phyloP scores from a whole-genome alignment of 192 early-diverging fungal genomes.

The Podila horticola region DNA sequence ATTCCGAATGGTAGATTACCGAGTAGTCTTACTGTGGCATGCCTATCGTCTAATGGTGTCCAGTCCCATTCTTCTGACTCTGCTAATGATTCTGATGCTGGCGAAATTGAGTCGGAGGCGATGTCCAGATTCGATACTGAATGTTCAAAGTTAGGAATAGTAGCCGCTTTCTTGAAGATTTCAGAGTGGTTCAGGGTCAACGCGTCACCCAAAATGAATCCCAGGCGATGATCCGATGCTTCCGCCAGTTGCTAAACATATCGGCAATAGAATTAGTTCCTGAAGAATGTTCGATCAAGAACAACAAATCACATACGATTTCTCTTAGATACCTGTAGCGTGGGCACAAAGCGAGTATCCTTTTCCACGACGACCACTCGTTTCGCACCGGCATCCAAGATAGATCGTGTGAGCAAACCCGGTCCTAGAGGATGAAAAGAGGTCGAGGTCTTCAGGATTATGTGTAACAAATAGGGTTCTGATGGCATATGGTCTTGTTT shows the following conservation, averaged over 20 bases:
- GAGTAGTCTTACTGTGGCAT: slow-evolving; percentile 65
- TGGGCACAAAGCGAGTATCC: slow-evolving; percentile 75
- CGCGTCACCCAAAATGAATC: slow-evolving; percentile 73
- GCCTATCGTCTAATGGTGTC: slow-evolving; percentile 10
- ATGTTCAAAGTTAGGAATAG: slow-evolving; percentile 6
- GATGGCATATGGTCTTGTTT: neutral
- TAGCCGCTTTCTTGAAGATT: slow-evolving; percentile 55
- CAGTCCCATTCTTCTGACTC: neutral
- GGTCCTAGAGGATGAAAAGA: slow-evolving; percentile 57
- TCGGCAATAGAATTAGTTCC: neutral
- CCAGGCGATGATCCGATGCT: slow-evolving; percentile 58
- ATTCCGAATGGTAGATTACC: slow-evolving; percentile 86
- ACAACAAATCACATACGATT: neutral
- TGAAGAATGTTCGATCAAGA: neutral
- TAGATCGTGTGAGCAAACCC: slow-evolving; percentile 80
- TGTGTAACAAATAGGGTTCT: neutral
- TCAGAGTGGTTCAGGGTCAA: slow-evolving; percentile 62
- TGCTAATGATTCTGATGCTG: neutral
- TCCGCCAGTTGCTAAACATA: slow-evolving; percentile 57
- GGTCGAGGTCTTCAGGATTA: neutral
- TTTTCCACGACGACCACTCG: slow-evolving; percentile 80
- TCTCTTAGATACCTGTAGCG: slow-evolving; percentile 55
- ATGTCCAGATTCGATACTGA: neutral
- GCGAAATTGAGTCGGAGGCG: slow-evolving; percentile 4
- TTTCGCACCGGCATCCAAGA: slow-evolving; percentile 70